These are phyloP conservation scores for Tylopilus subfusipes DNA, from an alignment of 768 basidiomycete genomes.

Conservation along the genomic window DNA sequence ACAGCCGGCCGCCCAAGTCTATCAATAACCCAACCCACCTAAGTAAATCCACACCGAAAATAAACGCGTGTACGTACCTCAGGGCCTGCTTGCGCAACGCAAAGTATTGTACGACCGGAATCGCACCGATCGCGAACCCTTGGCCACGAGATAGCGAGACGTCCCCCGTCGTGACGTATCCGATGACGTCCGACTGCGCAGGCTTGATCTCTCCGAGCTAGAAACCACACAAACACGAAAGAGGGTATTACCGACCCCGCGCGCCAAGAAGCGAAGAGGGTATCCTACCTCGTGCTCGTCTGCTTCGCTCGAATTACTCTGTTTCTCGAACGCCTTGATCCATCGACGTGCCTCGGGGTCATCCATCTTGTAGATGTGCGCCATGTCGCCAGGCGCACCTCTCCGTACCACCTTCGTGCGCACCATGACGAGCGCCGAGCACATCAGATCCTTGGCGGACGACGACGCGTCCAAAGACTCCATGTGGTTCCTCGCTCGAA, in stretches of 20 bases:
- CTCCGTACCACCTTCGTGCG: conserved; percentile 56
- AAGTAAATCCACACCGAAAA: not conserved
- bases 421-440: conserved; percentile 66
- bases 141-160: conserved; percentile 76
- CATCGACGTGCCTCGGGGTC: conserved; percentile 52
- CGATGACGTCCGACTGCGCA: conserved; percentile 52
- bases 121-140: conserved; percentile 73
- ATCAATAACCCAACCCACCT: not conserved
- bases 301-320: conserved; percentile 13
- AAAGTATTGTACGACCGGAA: conserved; percentile 54
- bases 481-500: conserved; percentile 55
- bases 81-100: conserved; percentile 50
- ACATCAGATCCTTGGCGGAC: conserved; percentile 45
- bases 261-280: not conserved
- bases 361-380: conserved; percentile 62
- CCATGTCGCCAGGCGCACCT: conserved; percentile 74
- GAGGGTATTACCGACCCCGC: not conserved
- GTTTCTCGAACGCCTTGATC: conserved; percentile 35
- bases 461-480: conserved; percentile 32
- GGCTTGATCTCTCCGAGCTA: conserved; percentile 48
- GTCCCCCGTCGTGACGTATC: conserved; percentile 82
- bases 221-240: not conserved
- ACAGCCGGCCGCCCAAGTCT: conserved; percentile 32
- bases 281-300: conserved; percentile 32
- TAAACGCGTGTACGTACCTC: conserved; percentile 31